Evolutionary conservation across 2,329 filamentous ascomycete genomes (phyloP), one percentile per base, ranked within the genome.

Genomic region (Cladobotryum protrusum): DNA sequence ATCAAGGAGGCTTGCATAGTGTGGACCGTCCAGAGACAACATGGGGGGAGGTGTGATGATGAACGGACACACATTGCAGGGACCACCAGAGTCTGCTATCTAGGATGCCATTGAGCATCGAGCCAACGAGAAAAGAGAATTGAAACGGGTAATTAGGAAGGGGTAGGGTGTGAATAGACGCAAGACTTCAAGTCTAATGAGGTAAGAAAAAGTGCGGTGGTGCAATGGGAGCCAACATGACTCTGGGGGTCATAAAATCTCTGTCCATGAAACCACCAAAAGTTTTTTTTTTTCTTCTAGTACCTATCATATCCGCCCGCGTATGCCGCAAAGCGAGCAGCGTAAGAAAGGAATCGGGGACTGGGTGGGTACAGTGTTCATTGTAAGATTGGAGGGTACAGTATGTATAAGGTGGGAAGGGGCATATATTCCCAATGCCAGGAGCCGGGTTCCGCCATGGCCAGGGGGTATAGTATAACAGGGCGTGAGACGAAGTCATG

Each of bases 1-100:
- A 65, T 64, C 60, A 62, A 59, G 60, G 65, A 61, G 60, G 62
- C 58, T 59, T 63, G 61, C 61, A 60, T 61, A 56, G 60, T 60
- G 64, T 66, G 64, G 63, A 57, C 62, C 61, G 57, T 60, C 52
- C 55, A 56, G 54, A 60, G 61, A 29, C 54, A 56, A 51, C 56
- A 57, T 59, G 59, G 54, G 60, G 56, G 44, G 24, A 43, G 20
- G 41, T 45, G 48, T 52, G 52, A 47, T 41, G 52, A 56, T 57
- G 57, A 55, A 55, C 52, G 48, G 43, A 40, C 33, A 50, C 49
- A 45, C 43, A 50, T 54, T 52, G 54, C 41, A 43, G 15, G 45
- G 41, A 34, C 43, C 20, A n/a, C 32, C 24, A 9, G 29, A 44
- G n/a, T 35, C 29, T 40, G 45, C 47, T 34, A 39, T n/a, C 45